A percentile compares a stretch with the other conserved stretches of the same genome.
Conservation (phyloP, 2,329 filamentous ascomycete genomes). For the Pezicula radicicola region DNA sequence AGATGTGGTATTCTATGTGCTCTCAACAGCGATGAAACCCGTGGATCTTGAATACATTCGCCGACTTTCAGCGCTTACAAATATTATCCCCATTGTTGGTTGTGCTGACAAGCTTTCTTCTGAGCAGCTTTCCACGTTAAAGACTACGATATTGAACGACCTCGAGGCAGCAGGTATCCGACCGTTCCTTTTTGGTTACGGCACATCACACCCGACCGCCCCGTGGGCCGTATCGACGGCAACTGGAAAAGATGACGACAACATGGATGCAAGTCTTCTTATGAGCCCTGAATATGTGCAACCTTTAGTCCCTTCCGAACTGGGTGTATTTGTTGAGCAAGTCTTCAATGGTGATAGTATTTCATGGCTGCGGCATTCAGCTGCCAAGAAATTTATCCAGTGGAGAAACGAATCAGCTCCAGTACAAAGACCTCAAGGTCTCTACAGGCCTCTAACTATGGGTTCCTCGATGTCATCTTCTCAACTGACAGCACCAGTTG, state of each 20-base stretch:
- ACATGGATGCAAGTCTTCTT: constrained; percentile 87
- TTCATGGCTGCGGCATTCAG: constrained; percentile 76
- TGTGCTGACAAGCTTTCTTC: constrained; percentile 68
- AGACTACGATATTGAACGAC: constrained; percentile 54
- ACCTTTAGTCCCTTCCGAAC: constrained; percentile 74
- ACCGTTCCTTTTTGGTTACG: constrained; percentile 59
- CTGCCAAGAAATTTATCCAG: constrained; percentile 75
- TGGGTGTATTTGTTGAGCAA: constrained; percentile 64
- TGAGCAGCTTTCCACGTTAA: constrained; percentile 55
- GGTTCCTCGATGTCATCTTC: constrained; percentile 13
- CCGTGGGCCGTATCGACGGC: constrained; percentile 79
- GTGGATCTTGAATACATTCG: constrained; percentile 71
- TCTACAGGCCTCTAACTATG: constrained; percentile 34
- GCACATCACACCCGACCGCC: constrained; percentile 29
- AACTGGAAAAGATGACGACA: constrained; percentile 68
- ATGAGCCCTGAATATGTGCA: constrained; percentile 91
- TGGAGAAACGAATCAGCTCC: constrained; percentile 53
- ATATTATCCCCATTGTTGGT: constrained; percentile 79
- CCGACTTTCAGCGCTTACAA: constrained; percentile 69
- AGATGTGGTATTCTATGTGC: constrained; percentile 79
- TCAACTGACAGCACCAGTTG: constrained; percentile 24
- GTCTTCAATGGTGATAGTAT: constrained; percentile 78
- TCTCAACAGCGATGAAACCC: constrained; percentile 47
- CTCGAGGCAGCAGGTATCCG: constrained; percentile 56
- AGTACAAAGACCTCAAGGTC: constrained; percentile 20